A percentile compares a stretch with the other conserved stretches of the same genome.
Evolutionary conservation across 2,329 filamentous ascomycete species (phyloP).

Genomic region (Aurifilum marmelostoma): DNA sequence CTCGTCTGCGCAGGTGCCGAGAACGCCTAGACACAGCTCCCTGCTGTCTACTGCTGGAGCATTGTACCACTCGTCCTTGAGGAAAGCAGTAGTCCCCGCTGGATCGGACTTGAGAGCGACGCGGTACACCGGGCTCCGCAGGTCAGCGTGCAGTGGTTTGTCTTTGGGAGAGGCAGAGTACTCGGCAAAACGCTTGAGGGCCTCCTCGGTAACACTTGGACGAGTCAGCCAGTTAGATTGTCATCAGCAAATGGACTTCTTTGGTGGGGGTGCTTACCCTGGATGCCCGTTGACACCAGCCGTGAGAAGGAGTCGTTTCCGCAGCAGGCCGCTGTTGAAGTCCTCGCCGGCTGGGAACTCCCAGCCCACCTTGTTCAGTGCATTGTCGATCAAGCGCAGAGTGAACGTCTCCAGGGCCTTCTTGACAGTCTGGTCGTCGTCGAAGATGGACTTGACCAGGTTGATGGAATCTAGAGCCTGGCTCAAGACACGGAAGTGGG

Average conservation of each 20-base stretch:
- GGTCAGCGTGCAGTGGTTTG: slow-evolving; percentile 76
- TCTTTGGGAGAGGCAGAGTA: slow-evolving; percentile 72
- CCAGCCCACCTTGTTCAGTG: slow-evolving; percentile 83
- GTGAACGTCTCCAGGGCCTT: slow-evolving; percentile 77
- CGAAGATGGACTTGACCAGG: slow-evolving; percentile 83
- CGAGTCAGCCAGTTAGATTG: slow-evolving; percentile 33
- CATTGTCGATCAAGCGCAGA: slow-evolving; percentile 73
- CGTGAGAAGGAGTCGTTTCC: slow-evolving; percentile 76
- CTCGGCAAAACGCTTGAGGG: slow-evolving; percentile 76
- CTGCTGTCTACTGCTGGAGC: slow-evolving; percentile 89
- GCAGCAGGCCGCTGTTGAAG: slow-evolving; percentile 79
- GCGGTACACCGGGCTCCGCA: slow-evolving; percentile 80
- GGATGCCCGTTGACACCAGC: slow-evolving; percentile 79
- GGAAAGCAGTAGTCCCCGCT: slow-evolving; percentile 67
- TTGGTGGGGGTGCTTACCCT: slow-evolving; percentile 66
- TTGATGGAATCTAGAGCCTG: slow-evolving; percentile 78
- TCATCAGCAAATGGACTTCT: not conserved
- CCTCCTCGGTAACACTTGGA: slow-evolving; percentile 68
- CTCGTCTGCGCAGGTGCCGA: slow-evolving; percentile 73
- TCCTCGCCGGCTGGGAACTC: slow-evolving; percentile 77
- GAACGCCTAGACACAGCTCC: slow-evolving; percentile 76
- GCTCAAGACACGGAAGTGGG: slow-evolving; percentile 86
- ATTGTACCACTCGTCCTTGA: slow-evolving; percentile 83
- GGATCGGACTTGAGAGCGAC: slow-evolving; percentile 74
- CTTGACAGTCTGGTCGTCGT: slow-evolving; percentile 72